Evolutionary conservation across 2,329 filamentous ascomycete species (phyloP), one percentile per base, ranked within the genome.

Genomic region (Colletotrichum shisoi): DNA sequence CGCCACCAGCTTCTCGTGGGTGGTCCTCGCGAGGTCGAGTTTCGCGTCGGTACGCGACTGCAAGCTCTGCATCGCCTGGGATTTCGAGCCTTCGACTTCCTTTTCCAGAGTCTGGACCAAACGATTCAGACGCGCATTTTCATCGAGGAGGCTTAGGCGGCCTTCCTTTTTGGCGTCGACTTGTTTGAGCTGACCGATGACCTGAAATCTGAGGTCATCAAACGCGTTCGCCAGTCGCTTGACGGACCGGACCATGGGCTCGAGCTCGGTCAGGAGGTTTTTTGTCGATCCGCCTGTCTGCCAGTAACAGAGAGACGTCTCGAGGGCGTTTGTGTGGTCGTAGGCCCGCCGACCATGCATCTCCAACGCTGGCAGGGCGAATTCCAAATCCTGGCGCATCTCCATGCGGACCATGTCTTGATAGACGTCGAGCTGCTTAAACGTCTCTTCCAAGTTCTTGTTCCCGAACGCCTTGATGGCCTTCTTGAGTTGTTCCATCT

Each of bases 351-450:
- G 24, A 7, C 39, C 48, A 15, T 66, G 42, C 19, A 45, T 17
- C 48, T 56, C 34, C n/a, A 68, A n/a, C 42, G 60, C 8, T 27
- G 40, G n/a, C 8, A 31, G 24, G 21, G 39, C n/a, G 40, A 46
- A 64, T 27, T 44, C 11, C 42, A 65, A 19, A 13, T 34, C 24
- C 1, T 65, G 24, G 34, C 31, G 48, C 31, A 68, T 15, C 3
- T 68, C 65, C 11, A 19, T n/a, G 42, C 57, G 62, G 19, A 68
- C 13, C 9, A 61, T 56, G 24, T 21, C 7, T 39, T 57, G 53
- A 48, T 68, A 68, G 48, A 13, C 40, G 34, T 65, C 24, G 44
- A 66, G 44, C 19, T 52, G 34, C n/a, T 45, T 39, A 19, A 68
- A 13, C 17, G 65, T 62, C 17, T 37, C 11, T 19, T 58, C 39